Evolutionary conservation across 2,329 filamentous ascomycete genomes (phyloP).

Genomic region (Cladosporium sp.): DNA sequence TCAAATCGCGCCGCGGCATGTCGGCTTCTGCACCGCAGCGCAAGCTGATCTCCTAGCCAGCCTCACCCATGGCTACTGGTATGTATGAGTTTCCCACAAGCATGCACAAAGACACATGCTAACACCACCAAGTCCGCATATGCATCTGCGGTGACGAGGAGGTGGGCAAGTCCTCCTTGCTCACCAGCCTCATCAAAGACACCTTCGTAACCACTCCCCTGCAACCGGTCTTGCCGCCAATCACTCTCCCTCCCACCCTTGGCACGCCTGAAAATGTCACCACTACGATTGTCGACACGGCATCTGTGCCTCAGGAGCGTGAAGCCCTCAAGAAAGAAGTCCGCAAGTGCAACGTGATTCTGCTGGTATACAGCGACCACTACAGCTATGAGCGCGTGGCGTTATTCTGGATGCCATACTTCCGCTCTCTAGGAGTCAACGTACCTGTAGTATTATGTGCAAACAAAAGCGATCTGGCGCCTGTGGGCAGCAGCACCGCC

Average conservation of each 20-base stretch:
- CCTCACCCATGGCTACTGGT: constrained; percentile 8
- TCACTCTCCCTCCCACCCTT: constrained; percentile 89
- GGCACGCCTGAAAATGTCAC: constrained; percentile 95
- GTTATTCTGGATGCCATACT: constrained; percentile 98
- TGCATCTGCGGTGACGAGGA: constrained; percentile 96
- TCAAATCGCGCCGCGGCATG: background rate
- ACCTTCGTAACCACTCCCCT: constrained; percentile 95
- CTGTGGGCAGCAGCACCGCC: constrained; percentile 62
- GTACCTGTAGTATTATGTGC: constrained; percentile 94
- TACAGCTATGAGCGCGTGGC: constrained; percentile 98
- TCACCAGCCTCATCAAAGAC: constrained; percentile 82
- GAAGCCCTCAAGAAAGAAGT: constrained; percentile 89
- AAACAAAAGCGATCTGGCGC: constrained; percentile 88
- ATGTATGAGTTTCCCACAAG: too few relatives aligned
- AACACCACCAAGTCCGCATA: constrained; percentile 63
- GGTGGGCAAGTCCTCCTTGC: constrained; percentile 79
- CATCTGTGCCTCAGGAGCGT: constrained; percentile 87
- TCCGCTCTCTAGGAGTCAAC: constrained; percentile 95
- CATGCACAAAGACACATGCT: too few relatives aligned
- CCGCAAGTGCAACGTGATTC: constrained; percentile 92
- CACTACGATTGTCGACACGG: constrained; percentile 96
- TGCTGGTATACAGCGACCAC: constrained; percentile 95
- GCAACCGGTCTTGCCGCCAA: constrained; percentile 86
- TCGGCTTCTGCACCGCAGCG: background rate
- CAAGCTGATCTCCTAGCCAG: background rate